Percentiles rank a stretch among this genome's conserved stretches.
phyloP scores from a whole-genome alignment of 805 yeast species.

The Sporopachydermia quercuum region DNA sequence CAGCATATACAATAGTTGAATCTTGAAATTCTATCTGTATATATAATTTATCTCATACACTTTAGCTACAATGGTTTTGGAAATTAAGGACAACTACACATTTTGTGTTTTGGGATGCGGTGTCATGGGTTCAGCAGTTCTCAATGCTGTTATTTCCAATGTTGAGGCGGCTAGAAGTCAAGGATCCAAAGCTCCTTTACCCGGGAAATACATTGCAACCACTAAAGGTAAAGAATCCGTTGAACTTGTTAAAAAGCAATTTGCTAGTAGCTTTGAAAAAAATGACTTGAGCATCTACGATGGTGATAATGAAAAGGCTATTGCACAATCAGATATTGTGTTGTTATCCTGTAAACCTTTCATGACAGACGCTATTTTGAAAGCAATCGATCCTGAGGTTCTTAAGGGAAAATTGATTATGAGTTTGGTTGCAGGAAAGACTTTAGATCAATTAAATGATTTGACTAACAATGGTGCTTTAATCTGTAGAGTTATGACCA shows the following conservation, averaged over 20 bases:
- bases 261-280: conserved; percentile 34
- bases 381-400: conserved; percentile 17
- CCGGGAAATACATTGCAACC: conserved; percentile 65
- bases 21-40: neutral
- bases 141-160: conserved; percentile 55
- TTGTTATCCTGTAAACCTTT: conserved; percentile 85
- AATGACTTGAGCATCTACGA: conserved; percentile 28
- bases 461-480: conserved; percentile 29
- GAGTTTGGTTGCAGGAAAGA: conserved; percentile 87
- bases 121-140: conserved; percentile 88
- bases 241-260: conserved; percentile 30
- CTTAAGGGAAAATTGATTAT: conserved; percentile 47
- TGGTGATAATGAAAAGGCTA: conserved; percentile 40
- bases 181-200: conserved; percentile 33
- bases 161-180: conserved; percentile 14
- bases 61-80: conserved; percentile 2
- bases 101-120: conserved; percentile 85
- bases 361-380: conserved; percentile 47
- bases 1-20: no score
- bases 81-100: conserved; percentile 25
- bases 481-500: conserved; percentile 92
- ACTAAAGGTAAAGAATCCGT: conserved; percentile 44
- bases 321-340: conserved; percentile 49
- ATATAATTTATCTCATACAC: neutral
- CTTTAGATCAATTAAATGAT: conserved; percentile 47